These are phyloP conservation scores for Anacardium occidentale DNA, from an alignment of 345 rosid species.

Conservation along the genomic window DNA sequence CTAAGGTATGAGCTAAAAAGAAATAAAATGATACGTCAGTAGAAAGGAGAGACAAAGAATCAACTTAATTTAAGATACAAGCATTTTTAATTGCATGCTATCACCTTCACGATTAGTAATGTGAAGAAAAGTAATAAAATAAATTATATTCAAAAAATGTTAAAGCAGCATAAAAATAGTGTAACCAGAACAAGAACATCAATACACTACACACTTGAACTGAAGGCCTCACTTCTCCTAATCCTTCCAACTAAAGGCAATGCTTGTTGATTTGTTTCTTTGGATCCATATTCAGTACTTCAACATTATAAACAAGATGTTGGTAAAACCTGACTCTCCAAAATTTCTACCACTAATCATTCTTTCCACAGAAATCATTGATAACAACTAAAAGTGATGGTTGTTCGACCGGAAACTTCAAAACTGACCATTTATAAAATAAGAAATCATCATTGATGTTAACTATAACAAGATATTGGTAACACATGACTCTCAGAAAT, in stretches of 20 bases:
- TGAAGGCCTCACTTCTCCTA: background rate
- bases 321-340: background rate
- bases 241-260: background rate
- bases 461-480: background rate
- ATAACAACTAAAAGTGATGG: no score
- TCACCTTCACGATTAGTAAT: slow-evolving; percentile 1
- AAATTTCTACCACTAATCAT: slow-evolving; percentile 4
- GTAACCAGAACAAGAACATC: background rate
- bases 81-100: background rate
- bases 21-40: background rate
- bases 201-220: background rate
- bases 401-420: background rate
- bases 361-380: background rate
- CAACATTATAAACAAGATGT: background rate
- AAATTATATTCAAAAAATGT: no score
- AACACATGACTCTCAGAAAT: background rate
- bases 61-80: background rate
- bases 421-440: background rate
- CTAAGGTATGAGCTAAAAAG: background rate
- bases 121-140: background rate
- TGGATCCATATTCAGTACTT: background rate
- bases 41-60: background rate
- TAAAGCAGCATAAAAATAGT: background rate
- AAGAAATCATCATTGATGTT: no score
- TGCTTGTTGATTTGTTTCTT: background rate